Conservation (phyloP, 257 asterid species). For the Petunia secreta region DNA sequence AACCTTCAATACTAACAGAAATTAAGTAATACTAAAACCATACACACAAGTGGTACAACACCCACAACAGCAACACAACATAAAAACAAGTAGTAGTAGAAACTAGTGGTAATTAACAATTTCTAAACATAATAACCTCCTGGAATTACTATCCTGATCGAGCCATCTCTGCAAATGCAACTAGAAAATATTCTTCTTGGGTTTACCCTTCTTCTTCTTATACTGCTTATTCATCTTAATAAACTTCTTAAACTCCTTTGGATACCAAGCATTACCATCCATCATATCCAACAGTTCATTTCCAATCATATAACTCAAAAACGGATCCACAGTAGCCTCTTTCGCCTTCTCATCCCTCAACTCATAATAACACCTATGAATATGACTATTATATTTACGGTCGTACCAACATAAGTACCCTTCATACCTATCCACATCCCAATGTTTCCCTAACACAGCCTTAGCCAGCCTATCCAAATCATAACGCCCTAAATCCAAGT, state of each 20-base stretch:
- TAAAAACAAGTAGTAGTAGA: not conserved
- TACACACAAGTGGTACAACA: not conserved
- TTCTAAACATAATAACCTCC: not conserved
- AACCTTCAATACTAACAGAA: not conserved
- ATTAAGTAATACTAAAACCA: not conserved
- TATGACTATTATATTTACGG: too few relatives aligned
- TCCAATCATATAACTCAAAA: conserved; percentile 16
- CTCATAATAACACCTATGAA: not conserved
- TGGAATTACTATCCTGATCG: not conserved
- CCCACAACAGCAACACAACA: not conserved
- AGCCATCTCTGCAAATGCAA: not conserved
- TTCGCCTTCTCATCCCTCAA: not conserved
- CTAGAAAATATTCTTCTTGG: not conserved
- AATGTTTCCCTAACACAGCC: not conserved
- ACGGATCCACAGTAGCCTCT: conserved; percentile 23
- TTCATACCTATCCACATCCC: conserved; percentile 12
- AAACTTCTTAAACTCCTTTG: not conserved
- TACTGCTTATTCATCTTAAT: not conserved
- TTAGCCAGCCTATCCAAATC: conserved; percentile 9
- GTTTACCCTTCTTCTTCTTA: not conserved
- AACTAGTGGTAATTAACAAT: not conserved
- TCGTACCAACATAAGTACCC: not conserved
- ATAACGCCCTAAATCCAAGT: conserved; percentile 17
- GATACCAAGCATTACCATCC: conserved; percentile 8
- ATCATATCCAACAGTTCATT: not conserved